These are phyloP conservation scores for Ricinus communis DNA, from an alignment of 345 rosid genomes.

Conservation along the genomic window DNA sequence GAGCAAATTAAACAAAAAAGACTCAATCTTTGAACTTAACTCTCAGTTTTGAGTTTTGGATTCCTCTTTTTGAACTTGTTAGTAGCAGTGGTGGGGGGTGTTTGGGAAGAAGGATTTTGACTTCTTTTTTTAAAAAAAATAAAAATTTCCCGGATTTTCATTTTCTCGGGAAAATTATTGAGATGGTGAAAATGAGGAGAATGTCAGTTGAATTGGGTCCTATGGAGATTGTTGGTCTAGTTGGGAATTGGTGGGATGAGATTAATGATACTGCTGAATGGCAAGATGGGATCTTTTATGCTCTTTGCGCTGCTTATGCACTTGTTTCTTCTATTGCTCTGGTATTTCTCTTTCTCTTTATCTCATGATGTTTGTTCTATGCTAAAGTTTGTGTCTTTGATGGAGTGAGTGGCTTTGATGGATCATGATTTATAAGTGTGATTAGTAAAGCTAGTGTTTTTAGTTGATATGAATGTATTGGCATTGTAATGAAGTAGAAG, in stretches of 20 bases:
- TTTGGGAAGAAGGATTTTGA: conserved; percentile 2
- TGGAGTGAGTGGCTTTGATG: no score
- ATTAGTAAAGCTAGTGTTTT: background rate
- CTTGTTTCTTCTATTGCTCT: conserved; percentile 85
- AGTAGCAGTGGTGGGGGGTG: background rate
- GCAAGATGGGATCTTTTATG: conserved; percentile 91
- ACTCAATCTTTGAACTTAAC: background rate
- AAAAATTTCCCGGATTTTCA: background rate
- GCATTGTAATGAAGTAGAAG: background rate
- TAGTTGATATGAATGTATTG: background rate
- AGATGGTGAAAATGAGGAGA: conserved; percentile 12
- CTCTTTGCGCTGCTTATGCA: conserved; percentile 89
- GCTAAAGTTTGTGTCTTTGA: background rate
- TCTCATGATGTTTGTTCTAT: background rate
- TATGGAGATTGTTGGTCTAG: conserved; percentile 1
- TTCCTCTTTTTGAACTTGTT: background rate
- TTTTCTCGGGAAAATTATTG: background rate
- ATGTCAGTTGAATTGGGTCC: conserved; percentile 7
- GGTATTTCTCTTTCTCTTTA: conserved; percentile 31
- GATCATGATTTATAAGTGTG: background rate
- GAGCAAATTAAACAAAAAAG: background rate
- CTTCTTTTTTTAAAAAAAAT: background rate
- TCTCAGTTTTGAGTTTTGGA: background rate
- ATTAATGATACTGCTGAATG: conserved; percentile 79
- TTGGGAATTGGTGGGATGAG: conserved; percentile 76